These are phyloP conservation scores for Verticillium longisporum DNA, from an alignment of 2,329 filamentous ascomycete genomes.

Conservation along the genomic window DNA sequence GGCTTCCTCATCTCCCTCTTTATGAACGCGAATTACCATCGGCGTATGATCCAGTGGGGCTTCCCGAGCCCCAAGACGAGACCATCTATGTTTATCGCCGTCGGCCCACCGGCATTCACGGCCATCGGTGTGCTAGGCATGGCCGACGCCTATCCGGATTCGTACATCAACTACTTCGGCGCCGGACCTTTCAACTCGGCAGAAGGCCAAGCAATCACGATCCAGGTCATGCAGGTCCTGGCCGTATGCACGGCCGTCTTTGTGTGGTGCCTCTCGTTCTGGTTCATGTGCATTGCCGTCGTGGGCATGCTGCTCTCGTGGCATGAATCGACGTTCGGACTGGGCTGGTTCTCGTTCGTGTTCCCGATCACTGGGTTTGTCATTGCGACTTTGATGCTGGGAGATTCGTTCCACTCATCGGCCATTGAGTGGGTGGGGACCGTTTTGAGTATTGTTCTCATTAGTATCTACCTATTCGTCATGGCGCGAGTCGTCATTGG, in stretches of 20 bases:
- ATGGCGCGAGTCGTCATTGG: neutral
- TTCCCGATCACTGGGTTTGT: neutral
- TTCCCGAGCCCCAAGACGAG: slow-evolving; percentile 42
- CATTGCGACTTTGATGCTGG: neutral
- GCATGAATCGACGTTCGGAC: neutral
- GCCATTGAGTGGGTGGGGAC: neutral
- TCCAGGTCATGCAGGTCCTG: slow-evolving; percentile 9
- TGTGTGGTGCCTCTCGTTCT: slow-evolving; percentile 27
- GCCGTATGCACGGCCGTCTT: slow-evolving; percentile 13
- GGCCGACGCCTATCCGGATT: slow-evolving; percentile 15
- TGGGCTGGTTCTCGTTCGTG: neutral
- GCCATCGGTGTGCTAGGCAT: slow-evolving; percentile 21
- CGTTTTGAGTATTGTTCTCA: neutral
- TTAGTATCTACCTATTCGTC: neutral
- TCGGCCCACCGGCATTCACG: slow-evolving; percentile 48
- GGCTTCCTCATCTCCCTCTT: slow-evolving; percentile 51
- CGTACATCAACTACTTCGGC: neutral
- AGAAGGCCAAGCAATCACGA: neutral
- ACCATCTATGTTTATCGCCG: slow-evolving; percentile 58
- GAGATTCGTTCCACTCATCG: neutral
- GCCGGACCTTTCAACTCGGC: neutral
- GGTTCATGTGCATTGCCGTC: slow-evolving; percentile 37
- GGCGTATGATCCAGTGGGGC: slow-evolving; percentile 47
- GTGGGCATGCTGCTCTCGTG: neutral
- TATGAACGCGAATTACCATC: slow-evolving; percentile 54